Evolutionary conservation across 202 grass and related monocot species (phyloP).

Genomic region (Brachypodium distachyon): DNA sequence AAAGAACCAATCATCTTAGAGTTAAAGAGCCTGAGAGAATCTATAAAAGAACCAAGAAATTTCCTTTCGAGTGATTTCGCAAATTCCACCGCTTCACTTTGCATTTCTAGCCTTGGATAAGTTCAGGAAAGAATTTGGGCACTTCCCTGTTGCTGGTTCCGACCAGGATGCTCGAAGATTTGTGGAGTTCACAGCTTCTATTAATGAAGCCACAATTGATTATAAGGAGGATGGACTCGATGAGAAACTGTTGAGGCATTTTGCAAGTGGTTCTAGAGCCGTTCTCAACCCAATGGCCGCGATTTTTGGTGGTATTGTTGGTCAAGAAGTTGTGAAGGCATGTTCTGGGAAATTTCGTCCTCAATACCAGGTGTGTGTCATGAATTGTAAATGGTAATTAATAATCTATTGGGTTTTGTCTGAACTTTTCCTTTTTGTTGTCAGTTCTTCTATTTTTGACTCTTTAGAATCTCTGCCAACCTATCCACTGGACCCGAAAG

Average conservation of each 20-base stretch:
- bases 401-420: background rate
- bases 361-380: constrained; percentile 63
- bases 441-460: constrained; percentile 96
- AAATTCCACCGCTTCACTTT: constrained; percentile 67
- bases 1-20: constrained; percentile 56
- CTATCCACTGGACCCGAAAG: constrained; percentile 51
- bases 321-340: constrained; percentile 88
- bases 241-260: constrained; percentile 43
- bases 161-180: constrained; percentile 59
- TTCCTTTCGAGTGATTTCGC: constrained; percentile 73
- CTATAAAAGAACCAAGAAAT: constrained; percentile 65
- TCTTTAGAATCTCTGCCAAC: constrained; percentile 69
- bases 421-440: background rate
- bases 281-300: constrained; percentile 93
- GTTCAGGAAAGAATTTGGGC: constrained; percentile 51
- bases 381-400: background rate
- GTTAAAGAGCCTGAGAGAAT: constrained; percentile 75
- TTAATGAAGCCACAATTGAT: constrained; percentile 55
- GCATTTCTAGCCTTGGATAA: constrained; percentile 84
- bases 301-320: constrained; percentile 89
- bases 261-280: constrained; percentile 76
- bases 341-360: constrained; percentile 92
- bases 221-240: constrained; percentile 53
- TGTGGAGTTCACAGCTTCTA: constrained; percentile 30
- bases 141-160: constrained; percentile 51